These are phyloP conservation scores for Paradendryphiella salina DNA, from an alignment of 2,329 filamentous ascomycete genomes.

Conservation along the genomic window DNA sequence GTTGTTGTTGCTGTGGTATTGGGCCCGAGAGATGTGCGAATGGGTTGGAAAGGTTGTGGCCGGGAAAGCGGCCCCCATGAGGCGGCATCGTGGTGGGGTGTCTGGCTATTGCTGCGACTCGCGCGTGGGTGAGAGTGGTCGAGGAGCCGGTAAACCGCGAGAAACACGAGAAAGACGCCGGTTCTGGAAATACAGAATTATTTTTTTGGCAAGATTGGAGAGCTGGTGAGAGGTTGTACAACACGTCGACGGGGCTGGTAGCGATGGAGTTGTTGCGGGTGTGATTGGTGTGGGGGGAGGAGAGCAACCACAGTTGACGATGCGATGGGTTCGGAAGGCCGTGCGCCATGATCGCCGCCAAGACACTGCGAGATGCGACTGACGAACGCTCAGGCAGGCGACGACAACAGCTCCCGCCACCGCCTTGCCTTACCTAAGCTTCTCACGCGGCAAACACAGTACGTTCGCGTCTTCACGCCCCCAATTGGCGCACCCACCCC, in stretches of 20 bases:
- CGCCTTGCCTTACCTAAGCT: constrained; percentile 22
- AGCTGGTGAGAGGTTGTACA: not conserved
- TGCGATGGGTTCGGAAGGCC: constrained; percentile 5
- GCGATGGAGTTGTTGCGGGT: constrained; percentile 1
- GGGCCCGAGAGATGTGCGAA: constrained; percentile 60
- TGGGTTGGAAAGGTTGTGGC: constrained; percentile 61
- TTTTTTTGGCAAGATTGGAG: not conserved
- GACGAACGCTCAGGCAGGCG: constrained; percentile 20
- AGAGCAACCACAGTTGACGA: constrained; percentile 6
- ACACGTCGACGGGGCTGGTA: not conserved
- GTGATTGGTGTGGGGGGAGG: constrained; percentile 9
- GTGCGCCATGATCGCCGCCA: constrained; percentile 19
- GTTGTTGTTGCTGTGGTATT: constrained; percentile 28
- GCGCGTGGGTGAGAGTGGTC: constrained; percentile 4
- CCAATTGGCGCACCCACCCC: constrained; percentile 3
- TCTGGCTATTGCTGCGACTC: constrained; percentile 25
- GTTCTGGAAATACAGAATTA: not conserved
- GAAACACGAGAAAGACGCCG: not conserved
- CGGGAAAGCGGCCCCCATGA: constrained; percentile 61
- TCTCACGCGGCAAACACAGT: constrained; percentile 35
- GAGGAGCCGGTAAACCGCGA: not conserved
- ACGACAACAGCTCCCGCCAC: constrained; percentile 26
- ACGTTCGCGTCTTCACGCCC: constrained; percentile 10
- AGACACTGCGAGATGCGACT: constrained; percentile 17
- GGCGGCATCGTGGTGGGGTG: constrained; percentile 56